phyloP scores from a whole-genome alignment of 2,329 filamentous ascomycete genomes.

The Colletotrichum sp. region DNA sequence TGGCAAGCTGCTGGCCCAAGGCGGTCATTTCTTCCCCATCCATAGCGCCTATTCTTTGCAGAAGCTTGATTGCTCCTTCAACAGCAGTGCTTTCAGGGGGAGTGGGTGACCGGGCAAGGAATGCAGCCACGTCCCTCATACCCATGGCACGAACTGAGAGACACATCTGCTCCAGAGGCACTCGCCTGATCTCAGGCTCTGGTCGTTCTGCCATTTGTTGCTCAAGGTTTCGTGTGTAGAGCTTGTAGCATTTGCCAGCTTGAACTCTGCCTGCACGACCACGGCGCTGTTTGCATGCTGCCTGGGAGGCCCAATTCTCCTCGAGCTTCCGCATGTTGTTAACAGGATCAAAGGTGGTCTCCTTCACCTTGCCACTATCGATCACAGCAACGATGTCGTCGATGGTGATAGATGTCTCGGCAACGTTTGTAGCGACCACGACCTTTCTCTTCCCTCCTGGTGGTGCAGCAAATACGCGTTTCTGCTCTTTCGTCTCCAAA shows the following conservation, averaged over 20 bases:
- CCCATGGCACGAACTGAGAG: slow-evolving; percentile 96
- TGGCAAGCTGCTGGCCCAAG: slow-evolving; percentile 88
- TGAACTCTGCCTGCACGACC: slow-evolving; percentile 93
- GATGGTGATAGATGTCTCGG: slow-evolving; percentile 98
- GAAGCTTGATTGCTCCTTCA: slow-evolving; percentile 79
- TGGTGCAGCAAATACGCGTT: slow-evolving; percentile 79
- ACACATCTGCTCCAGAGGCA: slow-evolving; percentile 92
- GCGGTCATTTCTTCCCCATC: slow-evolving; percentile 88
- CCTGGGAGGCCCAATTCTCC: slow-evolving; percentile 93
- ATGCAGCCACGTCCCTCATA: slow-evolving; percentile 78
- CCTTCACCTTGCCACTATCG: slow-evolving; percentile 93
- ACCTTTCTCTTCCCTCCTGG: slow-evolving; percentile 87
- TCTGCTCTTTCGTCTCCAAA: slow-evolving; percentile 85
- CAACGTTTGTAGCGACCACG: slow-evolving; percentile 94
- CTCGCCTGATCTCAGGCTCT: slow-evolving; percentile 91
- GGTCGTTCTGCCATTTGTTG: slow-evolving; percentile 85
- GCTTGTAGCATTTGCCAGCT: slow-evolving; percentile 91
- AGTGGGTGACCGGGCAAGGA: slow-evolving; percentile 85
- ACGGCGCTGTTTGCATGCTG: slow-evolving; percentile 91
- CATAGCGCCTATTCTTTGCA: slow-evolving; percentile 86
- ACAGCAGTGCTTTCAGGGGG: slow-evolving; percentile 87
- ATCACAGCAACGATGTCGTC: slow-evolving; percentile 97
- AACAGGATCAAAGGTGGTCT: slow-evolving; percentile 89
- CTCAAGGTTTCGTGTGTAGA: slow-evolving; percentile 88
- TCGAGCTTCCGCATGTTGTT: slow-evolving; percentile 95